Evolutionary conservation across 225 moss, liverwort and hornwort genomes (phyloP), one percentile per base, ranked within the genome.

Genomic region (Physcomitrium patens): DNA sequence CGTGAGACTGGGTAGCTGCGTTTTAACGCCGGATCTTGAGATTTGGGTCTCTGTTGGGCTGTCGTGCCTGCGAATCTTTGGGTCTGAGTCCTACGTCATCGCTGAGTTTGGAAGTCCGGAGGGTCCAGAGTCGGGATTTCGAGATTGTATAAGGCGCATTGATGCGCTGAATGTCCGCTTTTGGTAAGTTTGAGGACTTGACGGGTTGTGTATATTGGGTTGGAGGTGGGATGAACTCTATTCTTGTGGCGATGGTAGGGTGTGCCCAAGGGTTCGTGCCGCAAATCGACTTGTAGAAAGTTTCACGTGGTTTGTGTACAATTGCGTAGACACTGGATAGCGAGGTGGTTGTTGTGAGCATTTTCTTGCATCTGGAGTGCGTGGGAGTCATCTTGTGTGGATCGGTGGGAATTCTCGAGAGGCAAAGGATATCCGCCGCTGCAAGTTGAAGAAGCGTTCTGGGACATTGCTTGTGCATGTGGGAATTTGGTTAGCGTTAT

Each of bases 361-460:
- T 27, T 64, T 64, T 45, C n/a, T 45, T 64, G 63, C 18, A 10
- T 64, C 5, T 14, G 19, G 42, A 18, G 63, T 64, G 63, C 1
- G 60, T 61, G 60, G 9, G 0, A n/a, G 19, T 20, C 12, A 27
- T 9, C 10, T 18, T 18, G 31, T n/a, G 41, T 14, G 63, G 42
- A 41, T 54, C 37, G 41, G 55, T 19, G 58, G 51, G 22, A 59
- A 76, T 76, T 68, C 52, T 50, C 44, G 76, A 60, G 68, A 61
- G 19, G 27, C 41, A 41, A 42, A 43, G 58, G 31, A 55, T 20
- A 24, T 24, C 3, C 28, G 64, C 27, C 31, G 31, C 11, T 63
- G 56, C 20, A 18, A 23, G 31, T 12, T 60, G 49, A 51, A 56
- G 59, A 57, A 57, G 57, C 48, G 42, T 43, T 43, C 48, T 7